These are phyloP conservation scores for Globisporangium acanthophoron DNA, from an alignment of 352 stramenopile species.

Conservation along the genomic window DNA sequence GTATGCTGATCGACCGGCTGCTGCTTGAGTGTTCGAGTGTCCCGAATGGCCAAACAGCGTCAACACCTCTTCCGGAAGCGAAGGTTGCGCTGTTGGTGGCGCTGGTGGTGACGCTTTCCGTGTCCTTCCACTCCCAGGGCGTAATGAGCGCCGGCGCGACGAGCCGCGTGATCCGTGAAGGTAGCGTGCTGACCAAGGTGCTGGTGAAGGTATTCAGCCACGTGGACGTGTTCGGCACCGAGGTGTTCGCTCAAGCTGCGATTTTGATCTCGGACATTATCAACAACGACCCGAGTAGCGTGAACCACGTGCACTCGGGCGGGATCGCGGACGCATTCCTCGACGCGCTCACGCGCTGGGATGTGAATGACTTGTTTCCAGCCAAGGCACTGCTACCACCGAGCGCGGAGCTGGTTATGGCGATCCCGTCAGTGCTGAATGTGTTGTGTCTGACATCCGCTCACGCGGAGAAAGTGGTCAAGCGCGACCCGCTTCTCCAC, in stretches of 20 bases:
- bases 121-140: constrained; percentile 84
- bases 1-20: constrained; percentile 78
- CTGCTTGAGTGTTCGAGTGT: constrained; percentile 48
- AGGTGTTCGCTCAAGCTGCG: constrained; percentile 89
- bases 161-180: constrained; percentile 83
- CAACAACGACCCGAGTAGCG: constrained; percentile 94
- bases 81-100: constrained; percentile 63
- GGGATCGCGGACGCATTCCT: constrained; percentile 93
- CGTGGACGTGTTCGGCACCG: constrained; percentile 88
- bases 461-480: constrained; percentile 87
- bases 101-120: constrained; percentile 71
- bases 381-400: constrained; percentile 55
- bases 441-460: constrained; percentile 91
- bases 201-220: constrained; percentile 89
- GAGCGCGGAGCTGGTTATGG: constrained; percentile 93
- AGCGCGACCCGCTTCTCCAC: constrained; percentile 89
- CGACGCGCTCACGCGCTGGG: constrained; percentile 83
- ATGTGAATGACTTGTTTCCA: constrained; percentile 53
- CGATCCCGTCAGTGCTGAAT: constrained; percentile 91
- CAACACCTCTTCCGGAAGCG: constrained; percentile 28
- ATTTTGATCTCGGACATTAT: constrained; percentile 96
- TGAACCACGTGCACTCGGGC: constrained; percentile 91
- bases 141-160: constrained; percentile 85
- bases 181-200: constrained; percentile 82
- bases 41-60: neutral